Evolutionary conservation across 192 early-diverging fungal genomes (phyloP).

Genomic region (Funneliformis mosseae): DNA sequence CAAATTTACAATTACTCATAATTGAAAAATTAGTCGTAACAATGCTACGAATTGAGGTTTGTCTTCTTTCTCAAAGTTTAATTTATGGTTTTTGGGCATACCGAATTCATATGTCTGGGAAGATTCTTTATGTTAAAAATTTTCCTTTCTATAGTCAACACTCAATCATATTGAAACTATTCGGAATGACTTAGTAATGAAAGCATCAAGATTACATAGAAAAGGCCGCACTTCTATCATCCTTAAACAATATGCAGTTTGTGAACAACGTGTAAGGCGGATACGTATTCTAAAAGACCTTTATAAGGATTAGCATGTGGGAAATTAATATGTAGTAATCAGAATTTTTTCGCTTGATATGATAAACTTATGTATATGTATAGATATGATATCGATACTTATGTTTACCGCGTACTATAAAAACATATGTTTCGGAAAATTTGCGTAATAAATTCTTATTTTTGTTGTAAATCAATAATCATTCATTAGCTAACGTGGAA

Average conservation of each 20-base stretch:
- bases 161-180: background rate
- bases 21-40: constrained; percentile 20
- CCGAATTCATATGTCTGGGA: background rate
- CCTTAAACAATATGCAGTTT: constrained; percentile 2
- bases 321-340: no score
- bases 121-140: background rate
- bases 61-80: no score
- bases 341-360: no score
- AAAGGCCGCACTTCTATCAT: background rate
- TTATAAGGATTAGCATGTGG: background rate
- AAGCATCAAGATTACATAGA: constrained; percentile 9
- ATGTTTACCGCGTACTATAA: no score
- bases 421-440: no score
- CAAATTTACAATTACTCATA: background rate
- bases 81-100: no score
- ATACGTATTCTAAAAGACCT: constrained; percentile 1
- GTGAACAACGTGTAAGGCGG: constrained; percentile 8
- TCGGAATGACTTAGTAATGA: constrained; percentile 2
- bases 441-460: no score
- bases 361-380: no score
- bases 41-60: constrained; percentile 14
- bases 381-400: no score
- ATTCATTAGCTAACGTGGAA: no score
- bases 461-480: no score
- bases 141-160: background rate